Evolutionary conservation across 345 rosid species (phyloP), one percentile per base, ranked within the genome.

Genomic region (Eucalyptus regnans): DNA sequence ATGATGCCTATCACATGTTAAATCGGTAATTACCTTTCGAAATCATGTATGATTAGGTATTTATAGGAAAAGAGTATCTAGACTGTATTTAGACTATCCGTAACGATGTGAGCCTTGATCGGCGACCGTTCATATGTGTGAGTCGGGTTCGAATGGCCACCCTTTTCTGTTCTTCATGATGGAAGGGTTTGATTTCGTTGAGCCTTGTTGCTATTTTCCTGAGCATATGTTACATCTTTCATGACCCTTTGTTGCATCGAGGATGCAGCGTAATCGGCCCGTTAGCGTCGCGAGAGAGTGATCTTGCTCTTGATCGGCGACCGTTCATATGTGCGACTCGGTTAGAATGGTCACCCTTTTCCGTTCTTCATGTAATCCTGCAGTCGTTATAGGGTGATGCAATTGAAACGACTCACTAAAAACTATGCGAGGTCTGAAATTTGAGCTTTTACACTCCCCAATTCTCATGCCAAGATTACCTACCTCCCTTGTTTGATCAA

Each of bases 211-310:
- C 81, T 0, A 37, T 71, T 66, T 10, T 3, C 44, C 20, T 5
- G 13, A 18, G 81, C 46, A 17, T 37, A 37, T 9, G 25, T 37
- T 9, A 17, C 20, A 9, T 8, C 10, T 68, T 64, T 64, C 37
- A 29, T 2, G 33, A 64, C 37, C 3, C 9, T 3, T 13, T 64
- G 71, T 17, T 29, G 71, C 37, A 29, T n/a, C 29, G 33, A 64
- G 71, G 71, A 29, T 29, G 33, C 13, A 14, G 33, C 71, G 14
- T 64, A 9, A 68, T 68, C 7, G 20, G 41, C 7, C 7, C 12
- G 4, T 17, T 5, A 33, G 12, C 1, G 7, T 68, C 7, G 0
- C 7, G 1, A 68, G 13, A 68, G 7, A 68, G 44, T 0, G 44
- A 33, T 18, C 81, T 37, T 11, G 25, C 46, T 3, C 12, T 71